Conservation (phyloP, 306 rosid species). For the Quercus rubra region DNA sequence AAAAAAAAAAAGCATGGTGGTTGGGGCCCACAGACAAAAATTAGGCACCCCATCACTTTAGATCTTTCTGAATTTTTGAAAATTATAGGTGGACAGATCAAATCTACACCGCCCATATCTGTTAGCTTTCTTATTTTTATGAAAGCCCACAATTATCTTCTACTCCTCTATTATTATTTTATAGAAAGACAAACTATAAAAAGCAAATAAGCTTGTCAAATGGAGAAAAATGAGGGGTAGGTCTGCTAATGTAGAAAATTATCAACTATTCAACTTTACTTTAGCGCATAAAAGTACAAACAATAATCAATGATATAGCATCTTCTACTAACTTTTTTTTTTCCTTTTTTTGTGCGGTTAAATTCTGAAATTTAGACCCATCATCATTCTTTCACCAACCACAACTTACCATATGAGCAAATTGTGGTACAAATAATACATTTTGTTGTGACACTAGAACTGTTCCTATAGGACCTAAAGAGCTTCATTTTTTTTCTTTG, state of each 20-base stretch:
- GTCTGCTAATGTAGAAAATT: not conserved
- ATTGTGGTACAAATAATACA: accelerated
- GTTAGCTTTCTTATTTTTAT: not conserved
- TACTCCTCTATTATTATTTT: not conserved
- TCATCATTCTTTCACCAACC: no score
- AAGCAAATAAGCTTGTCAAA: constrained; percentile 12
- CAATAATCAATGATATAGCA: not conserved
- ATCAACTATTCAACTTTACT: no score
- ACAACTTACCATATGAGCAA: accelerated
- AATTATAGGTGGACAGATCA: constrained; percentile 7
- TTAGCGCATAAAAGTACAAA: no score
- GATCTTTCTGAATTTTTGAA: not conserved
- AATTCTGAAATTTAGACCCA: no score
- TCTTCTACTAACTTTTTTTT: not conserved
- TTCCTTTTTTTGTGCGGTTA: no score
- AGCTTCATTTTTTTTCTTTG: no score
- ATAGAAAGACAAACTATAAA: not conserved
- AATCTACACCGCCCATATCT: not conserved
- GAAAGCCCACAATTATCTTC: not conserved
- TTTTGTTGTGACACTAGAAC: no score
- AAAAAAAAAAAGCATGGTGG: not conserved
- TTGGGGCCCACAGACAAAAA: constrained; percentile 24
- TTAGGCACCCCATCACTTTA: not conserved
- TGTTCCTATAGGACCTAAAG: no score
- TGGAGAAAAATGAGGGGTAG: constrained; percentile 4